A percentile compares a stretch with the other conserved stretches of the same genome.
Conservation (phyloP, 768 basidiomycete genomes). For the Mycena latifolia region DNA sequence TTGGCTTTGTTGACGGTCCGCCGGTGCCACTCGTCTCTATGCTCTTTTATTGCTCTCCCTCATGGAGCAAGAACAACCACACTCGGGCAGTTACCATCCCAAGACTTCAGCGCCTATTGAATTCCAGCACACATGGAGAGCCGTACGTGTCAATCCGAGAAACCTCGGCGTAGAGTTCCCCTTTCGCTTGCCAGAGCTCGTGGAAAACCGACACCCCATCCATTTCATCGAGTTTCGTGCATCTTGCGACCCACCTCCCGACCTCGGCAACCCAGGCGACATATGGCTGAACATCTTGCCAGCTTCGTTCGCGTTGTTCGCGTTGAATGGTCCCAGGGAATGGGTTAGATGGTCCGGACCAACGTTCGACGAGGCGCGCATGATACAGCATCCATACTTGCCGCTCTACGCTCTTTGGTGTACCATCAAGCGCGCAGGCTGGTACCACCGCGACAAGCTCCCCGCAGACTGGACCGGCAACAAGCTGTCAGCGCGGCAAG, state of each 20-base stretch:
- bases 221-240: slow-evolving; percentile 27
- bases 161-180: slow-evolving; percentile 7
- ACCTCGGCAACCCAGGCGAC: slow-evolving; percentile 25
- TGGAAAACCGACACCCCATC: slow-evolving; percentile 4
- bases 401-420: slow-evolving; percentile 28
- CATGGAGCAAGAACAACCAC: slow-evolving; percentile 24
- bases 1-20: too few relatives aligned
- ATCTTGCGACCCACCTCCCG: slow-evolving; percentile 9
- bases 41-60: too few relatives aligned
- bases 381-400: slow-evolving; percentile 16
- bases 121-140: slow-evolving; percentile 15
- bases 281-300: slow-evolving; percentile 27
- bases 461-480: neutral
- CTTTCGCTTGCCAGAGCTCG: slow-evolving; percentile 7
- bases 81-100: slow-evolving; percentile 8
- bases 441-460: slow-evolving; percentile 26
- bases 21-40: too few relatives aligned
- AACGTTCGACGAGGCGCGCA: neutral
- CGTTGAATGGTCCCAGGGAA: slow-evolving; percentile 5
- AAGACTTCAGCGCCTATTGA: neutral
- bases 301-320: slow-evolving; percentile 10
- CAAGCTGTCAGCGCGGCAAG: slow-evolving; percentile 15
- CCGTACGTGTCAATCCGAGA: slow-evolving; percentile 3
- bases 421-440: slow-evolving; percentile 22
- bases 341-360: slow-evolving; percentile 25